Conservation (phyloP, 345 rosid species). For the Mercurialis annua region DNA sequence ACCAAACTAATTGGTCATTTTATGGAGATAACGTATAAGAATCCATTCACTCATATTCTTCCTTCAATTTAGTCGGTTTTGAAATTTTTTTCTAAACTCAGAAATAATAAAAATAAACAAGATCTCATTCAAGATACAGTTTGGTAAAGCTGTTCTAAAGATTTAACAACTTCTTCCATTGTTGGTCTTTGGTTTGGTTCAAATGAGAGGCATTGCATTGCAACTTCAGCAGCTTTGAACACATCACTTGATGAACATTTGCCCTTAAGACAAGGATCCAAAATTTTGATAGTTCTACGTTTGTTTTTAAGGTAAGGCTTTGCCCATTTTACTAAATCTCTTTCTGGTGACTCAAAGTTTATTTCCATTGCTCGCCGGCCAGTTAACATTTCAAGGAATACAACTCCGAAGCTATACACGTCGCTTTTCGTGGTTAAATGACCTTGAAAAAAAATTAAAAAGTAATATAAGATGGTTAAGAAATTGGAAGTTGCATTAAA, state of each 20-base stretch:
- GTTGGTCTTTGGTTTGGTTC: constrained; percentile 20
- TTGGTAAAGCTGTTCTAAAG: constrained; percentile 26
- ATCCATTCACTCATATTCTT: no score
- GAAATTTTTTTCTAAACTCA: no score
- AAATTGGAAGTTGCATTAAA: no score
- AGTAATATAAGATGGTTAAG: background rate
- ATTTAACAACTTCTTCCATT: constrained; percentile 12
- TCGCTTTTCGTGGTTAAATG: constrained; percentile 20
- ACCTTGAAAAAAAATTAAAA: constrained; percentile 10
- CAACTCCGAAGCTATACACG: constrained; percentile 28
- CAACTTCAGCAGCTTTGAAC: constrained; percentile 9
- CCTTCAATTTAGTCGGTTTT: no score
- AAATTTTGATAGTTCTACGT: constrained; percentile 12
- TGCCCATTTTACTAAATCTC: constrained; percentile 26
- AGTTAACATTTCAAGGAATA: constrained; percentile 23
- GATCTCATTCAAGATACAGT: no score
- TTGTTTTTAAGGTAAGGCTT: constrained; percentile 21
- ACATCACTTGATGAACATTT: constrained; percentile 7
- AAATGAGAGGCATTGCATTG: constrained; percentile 20
- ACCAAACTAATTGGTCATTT: no score
- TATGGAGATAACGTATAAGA: no score
- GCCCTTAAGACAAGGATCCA: constrained; percentile 28
- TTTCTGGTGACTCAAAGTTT: constrained; percentile 17
- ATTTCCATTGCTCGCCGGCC: constrained; percentile 28
- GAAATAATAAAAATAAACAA: no score